Percentiles rank a stretch among this genome's conserved stretches.
phyloP scores from a whole-genome alignment of 495 filamentous ascomycete genomes.

The Hypomontagnella monticulosa region DNA sequence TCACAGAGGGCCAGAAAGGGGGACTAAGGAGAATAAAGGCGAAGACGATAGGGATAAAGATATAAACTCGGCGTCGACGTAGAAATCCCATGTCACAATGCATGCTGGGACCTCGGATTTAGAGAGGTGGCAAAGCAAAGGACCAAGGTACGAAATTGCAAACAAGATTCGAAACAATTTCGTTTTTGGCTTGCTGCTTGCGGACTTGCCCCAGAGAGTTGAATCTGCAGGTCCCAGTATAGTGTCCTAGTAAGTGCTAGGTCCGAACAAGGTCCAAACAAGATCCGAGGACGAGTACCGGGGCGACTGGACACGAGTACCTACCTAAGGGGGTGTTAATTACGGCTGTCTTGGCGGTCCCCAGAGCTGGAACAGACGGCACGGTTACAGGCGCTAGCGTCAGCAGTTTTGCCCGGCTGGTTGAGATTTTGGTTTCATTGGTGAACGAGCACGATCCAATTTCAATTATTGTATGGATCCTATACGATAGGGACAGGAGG shows the following conservation, averaged over 20 bases:
- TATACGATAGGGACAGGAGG: too few relatives aligned
- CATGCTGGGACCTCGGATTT: constrained; percentile 18
- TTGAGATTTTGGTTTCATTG: too few relatives aligned
- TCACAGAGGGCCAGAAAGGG: constrained; percentile 44
- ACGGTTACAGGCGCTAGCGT: constrained; percentile 20
- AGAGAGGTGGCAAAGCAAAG: too few relatives aligned
- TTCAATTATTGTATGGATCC: too few relatives aligned
- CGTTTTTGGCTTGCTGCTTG: background rate
- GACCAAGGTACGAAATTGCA: constrained; percentile 4
- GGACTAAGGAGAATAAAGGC: constrained; percentile 38
- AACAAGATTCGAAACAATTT: background rate
- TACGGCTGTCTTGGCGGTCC: constrained; percentile 22
- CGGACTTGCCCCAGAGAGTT: too few relatives aligned
- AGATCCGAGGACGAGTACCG: constrained; percentile 3
- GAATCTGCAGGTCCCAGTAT: too few relatives aligned
- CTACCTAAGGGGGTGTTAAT: constrained; percentile 12
- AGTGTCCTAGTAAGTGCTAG: too few relatives aligned
- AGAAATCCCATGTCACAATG: constrained; percentile 35
- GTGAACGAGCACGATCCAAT: too few relatives aligned
- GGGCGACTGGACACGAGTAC: too few relatives aligned
- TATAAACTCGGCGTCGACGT: constrained; percentile 34
- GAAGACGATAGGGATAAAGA: constrained; percentile 40
- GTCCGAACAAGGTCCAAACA: background rate
- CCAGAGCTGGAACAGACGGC: constrained; percentile 10
- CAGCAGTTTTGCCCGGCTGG: constrained; percentile 9